phyloP scores from a whole-genome alignment of 352 stramenopile species.

The Lagenidium giganteum region DNA sequence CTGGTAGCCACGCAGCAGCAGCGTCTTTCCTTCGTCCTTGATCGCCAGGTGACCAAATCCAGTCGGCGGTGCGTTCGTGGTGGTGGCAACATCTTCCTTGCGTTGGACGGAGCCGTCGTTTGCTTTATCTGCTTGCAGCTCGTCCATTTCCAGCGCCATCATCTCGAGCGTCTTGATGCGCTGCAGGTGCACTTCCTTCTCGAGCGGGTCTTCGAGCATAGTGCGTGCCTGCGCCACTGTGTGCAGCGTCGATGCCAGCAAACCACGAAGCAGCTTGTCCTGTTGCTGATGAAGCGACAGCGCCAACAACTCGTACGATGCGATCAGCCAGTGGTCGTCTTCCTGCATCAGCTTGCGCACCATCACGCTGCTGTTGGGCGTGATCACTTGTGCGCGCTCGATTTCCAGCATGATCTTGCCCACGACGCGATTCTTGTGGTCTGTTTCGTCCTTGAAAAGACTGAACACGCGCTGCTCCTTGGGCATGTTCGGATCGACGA shows the following conservation, averaged over 20 bases:
- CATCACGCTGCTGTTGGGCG: constrained; percentile 16
- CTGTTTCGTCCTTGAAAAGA: too few relatives aligned
- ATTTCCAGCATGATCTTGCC: constrained; percentile 48
- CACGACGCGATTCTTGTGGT: constrained; percentile 17
- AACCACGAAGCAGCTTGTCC: constrained; percentile 34
- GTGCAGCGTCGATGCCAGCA: constrained; percentile 28
- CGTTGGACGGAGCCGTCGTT: neutral
- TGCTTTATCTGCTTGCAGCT: constrained; percentile 18
- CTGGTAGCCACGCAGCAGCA: constrained; percentile 16
- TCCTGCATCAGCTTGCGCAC: constrained; percentile 25
- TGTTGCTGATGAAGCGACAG: constrained; percentile 32
- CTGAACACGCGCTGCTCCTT: too few relatives aligned
- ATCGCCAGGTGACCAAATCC: constrained; percentile 4
- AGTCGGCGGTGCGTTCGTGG: too few relatives aligned
- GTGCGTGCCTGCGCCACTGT: too few relatives aligned
- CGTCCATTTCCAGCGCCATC: constrained; percentile 33
- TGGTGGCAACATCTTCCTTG: too few relatives aligned
- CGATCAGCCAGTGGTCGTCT: constrained; percentile 44
- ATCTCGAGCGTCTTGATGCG: constrained; percentile 42
- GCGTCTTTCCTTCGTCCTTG: constrained; percentile 11
- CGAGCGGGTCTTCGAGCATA: constrained; percentile 21
- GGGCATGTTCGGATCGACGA: too few relatives aligned
- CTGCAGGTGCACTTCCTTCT: constrained; percentile 47
- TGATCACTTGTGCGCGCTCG: constrained; percentile 16
- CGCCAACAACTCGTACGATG: constrained; percentile 36